A percentile compares a stretch with the other conserved stretches of the same genome.
Conservation (phyloP, 768 basidiomycete species). For the Pulveroboletus sp. region DNA sequence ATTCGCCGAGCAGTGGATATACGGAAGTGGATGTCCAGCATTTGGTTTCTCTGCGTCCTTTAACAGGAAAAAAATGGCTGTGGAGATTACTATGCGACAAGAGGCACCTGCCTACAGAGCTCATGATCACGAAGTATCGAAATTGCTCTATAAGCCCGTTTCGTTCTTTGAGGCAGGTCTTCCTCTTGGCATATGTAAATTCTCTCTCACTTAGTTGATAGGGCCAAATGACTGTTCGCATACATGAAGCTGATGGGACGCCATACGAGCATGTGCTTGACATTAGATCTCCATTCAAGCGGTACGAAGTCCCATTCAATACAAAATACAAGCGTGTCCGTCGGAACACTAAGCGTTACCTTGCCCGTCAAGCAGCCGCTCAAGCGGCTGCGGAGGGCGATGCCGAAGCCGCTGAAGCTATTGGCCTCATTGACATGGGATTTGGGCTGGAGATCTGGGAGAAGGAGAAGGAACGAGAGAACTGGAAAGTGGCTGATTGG, state of each 20-base stretch:
- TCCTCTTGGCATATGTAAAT: not conserved
- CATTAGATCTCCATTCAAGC: slow-evolving; percentile 81
- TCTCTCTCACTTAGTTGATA: slow-evolving; percentile 29
- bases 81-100: slow-evolving; percentile 94
- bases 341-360: slow-evolving; percentile 92
- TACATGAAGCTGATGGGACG: slow-evolving; percentile 98
- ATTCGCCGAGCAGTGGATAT: slow-evolving; percentile 99
- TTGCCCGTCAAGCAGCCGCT: slow-evolving; percentile 89
- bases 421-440: slow-evolving; percentile 91
- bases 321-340: slow-evolving; percentile 98
- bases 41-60: slow-evolving; percentile 90
- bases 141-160: slow-evolving; percentile 76
- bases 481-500: slow-evolving; percentile 98
- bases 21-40: slow-evolving; percentile 92
- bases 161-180: slow-evolving; percentile 78
- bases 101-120: slow-evolving; percentile 71
- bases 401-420: slow-evolving; percentile 87
- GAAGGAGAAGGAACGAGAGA: slow-evolving; percentile 87
- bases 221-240: slow-evolving; percentile 98
- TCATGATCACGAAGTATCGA: slow-evolving; percentile 66
- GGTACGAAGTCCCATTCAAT: slow-evolving; percentile 98
- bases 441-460: slow-evolving; percentile 96
- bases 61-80: slow-evolving; percentile 97
- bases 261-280: slow-evolving; percentile 98
- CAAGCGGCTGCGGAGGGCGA: slow-evolving; percentile 93